Base-by-base conservation (phyloP, 2,329 filamentous ascomycete species). In the Fusarium globosum region DNA sequence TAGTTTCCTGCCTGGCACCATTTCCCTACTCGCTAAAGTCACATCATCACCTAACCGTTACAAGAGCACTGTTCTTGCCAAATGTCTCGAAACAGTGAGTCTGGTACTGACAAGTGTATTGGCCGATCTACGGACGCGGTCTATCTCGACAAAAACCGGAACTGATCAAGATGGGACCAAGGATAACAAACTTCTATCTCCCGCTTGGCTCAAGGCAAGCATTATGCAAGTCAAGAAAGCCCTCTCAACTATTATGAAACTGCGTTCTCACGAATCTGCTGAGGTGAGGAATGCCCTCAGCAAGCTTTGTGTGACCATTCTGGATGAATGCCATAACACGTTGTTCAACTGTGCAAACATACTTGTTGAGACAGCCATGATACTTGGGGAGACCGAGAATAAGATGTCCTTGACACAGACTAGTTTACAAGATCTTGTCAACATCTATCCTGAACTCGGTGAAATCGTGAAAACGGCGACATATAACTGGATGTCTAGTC, bases 1-100 rank as follows among this genome's bases (percentile, higher is more conserved):
- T 15, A 95, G 90, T 69, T 96, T 99, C 78, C 86, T 98, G 46
- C 96, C 97, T 0, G 94, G 95, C 15, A 94, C 94, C 1, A 89
- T 97, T 1, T 98, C 96, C 7, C 90, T 91, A 2, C 84, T 99
- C 30, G 91, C 93, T 5, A 95, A 92, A 77, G 85, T 94, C 1
- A 83, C 97, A 57, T 92, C 93, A 9, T 90, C 90, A 2, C 93
- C 91, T 1, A 89, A 88, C 45, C 87, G 88, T 16, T 83, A 86
- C 49, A 90, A 88, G 75, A 81, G 80, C 2, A 81, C 87, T 45
- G 88, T 97, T 1, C 84, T 98, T 12, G 83, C 91, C 30, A 84
- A 84, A 62, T 89, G 89, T 23, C 79, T 97, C 13, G 83, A 88
- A 13, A 85, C 90, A 1, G 82, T 96, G 16, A 86, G 84, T 43